phyloP scores from a whole-genome alignment of 2,329 filamentous ascomycete species.

The Meredithiella fracta region DNA sequence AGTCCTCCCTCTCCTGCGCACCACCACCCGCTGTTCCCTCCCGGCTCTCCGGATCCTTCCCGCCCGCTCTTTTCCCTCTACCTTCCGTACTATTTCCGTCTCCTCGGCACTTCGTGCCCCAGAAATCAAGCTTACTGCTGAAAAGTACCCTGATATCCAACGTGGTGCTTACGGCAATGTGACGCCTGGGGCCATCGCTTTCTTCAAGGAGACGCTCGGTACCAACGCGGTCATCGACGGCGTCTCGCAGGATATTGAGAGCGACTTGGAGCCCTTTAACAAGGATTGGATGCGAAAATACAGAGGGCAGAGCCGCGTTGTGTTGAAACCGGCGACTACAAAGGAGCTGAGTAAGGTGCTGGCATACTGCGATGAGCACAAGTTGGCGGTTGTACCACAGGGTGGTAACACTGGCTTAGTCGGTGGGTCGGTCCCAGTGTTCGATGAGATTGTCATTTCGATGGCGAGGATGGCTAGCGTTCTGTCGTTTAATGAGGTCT shows the following conservation, averaged over 20 bases:
- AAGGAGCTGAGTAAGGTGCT: conserved; percentile 82
- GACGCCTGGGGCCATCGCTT: conserved; percentile 61
- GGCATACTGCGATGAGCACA: conserved; percentile 86
- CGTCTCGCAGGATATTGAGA: conserved; percentile 43
- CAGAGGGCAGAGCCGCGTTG: conserved; percentile 71
- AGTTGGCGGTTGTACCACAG: conserved; percentile 86
- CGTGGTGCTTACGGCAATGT: conserved; percentile 64
- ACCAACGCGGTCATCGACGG: conserved; percentile 73
- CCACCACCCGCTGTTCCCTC: conserved; percentile 1
- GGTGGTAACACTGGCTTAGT: conserved; percentile 95
- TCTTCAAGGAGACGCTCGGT: conserved; percentile 67
- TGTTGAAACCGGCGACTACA: conserved; percentile 69
- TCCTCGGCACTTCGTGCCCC: neutral
- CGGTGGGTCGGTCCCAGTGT: conserved; percentile 87
- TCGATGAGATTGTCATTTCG: conserved; percentile 94
- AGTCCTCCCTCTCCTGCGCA: conserved; percentile 9
- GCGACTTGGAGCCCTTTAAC: conserved; percentile 85
- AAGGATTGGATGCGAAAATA: conserved; percentile 99
- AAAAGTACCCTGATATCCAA: conserved; percentile 70
- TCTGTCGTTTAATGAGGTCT: conserved; percentile 80
- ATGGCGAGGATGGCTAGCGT: conserved; percentile 82
- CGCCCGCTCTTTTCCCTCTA: neutral
- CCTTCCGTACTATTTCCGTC: neutral
- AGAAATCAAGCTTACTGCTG: conserved; percentile 55
- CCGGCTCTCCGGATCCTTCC: neutral